These are phyloP conservation scores for Triglochin maritima DNA, from an alignment of 106 monocot genomes.

Conservation along the genomic window DNA sequence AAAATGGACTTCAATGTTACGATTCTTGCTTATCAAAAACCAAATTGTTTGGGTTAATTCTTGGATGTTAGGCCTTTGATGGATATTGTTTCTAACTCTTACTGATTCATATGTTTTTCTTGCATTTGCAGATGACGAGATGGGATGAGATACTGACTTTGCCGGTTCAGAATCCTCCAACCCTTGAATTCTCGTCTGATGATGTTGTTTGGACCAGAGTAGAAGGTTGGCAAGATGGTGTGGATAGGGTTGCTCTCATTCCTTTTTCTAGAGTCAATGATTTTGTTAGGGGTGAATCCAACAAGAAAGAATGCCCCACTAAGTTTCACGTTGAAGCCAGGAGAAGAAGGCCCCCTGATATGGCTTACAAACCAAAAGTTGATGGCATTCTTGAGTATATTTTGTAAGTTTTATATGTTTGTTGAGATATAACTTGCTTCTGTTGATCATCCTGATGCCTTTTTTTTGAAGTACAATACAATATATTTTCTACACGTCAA, in stretches of 20 bases:
- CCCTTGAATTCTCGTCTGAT: constrained; percentile 65
- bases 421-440: neutral
- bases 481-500: too few species aligned
- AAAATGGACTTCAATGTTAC: too few species aligned
- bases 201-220: constrained; percentile 88
- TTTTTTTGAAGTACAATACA: neutral
- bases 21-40: too few species aligned
- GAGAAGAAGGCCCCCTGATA: constrained; percentile 50
- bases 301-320: constrained; percentile 82
- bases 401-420: constrained; percentile 38
- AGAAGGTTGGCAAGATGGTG: constrained; percentile 77
- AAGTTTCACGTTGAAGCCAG: constrained; percentile 93
- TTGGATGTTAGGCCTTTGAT: too few species aligned
- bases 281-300: constrained; percentile 90
- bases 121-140: constrained; percentile 60
- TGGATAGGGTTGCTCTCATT: constrained; percentile 87
- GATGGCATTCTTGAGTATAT: constrained; percentile 99
- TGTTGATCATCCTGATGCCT: neutral
- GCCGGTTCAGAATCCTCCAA: constrained; percentile 75
- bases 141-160: constrained; percentile 93
- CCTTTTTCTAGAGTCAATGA: constrained; percentile 80
- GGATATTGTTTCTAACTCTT: too few species aligned
- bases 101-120: neutral
- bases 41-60: too few species aligned
- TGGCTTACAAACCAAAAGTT: constrained; percentile 73